Conservation (phyloP, 495 filamentous ascomycete genomes). For the Aspergillus heteromorphus region DNA sequence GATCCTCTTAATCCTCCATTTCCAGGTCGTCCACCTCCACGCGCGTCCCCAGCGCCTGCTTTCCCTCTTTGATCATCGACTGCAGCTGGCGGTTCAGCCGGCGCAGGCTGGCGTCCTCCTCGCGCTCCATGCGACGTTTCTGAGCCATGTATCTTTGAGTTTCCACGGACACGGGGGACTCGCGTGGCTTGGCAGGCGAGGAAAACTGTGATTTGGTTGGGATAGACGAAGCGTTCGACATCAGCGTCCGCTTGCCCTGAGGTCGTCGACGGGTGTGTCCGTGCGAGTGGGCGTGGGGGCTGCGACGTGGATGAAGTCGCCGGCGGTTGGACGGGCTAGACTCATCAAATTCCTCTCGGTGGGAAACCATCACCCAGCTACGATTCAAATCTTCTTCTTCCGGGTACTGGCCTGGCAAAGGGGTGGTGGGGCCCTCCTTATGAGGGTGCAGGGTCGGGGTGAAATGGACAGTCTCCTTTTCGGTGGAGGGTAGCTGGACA, state of each 20-base stretch:
- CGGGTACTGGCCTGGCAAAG: conserved; percentile 23
- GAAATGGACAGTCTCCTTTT: conserved; percentile 20
- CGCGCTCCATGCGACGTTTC: conserved; percentile 64
- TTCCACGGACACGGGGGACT: conserved; percentile 51
- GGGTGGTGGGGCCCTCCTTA: conserved; percentile 20
- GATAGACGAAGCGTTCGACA: conserved; percentile 29
- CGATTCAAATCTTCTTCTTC: conserved; percentile 51
- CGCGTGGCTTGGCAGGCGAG: conserved; percentile 31
- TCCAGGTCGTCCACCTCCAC: conserved; percentile 62
- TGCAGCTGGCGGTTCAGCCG: conserved; percentile 72
- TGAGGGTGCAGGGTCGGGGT: conserved; percentile 11
- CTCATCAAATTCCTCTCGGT: conserved; percentile 15
- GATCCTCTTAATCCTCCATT: conserved; percentile 34
- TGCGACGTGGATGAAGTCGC: conserved; percentile 20
- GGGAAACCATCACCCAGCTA: conserved; percentile 73
- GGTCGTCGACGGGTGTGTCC: conserved; percentile 18
- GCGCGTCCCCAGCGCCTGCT: conserved; percentile 76
- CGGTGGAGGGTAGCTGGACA: conserved; percentile 7
- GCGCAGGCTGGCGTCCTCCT: conserved; percentile 71
- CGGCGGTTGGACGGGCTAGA: conserved; percentile 18
- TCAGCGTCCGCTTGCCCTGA: conserved; percentile 24
- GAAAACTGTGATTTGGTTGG: conserved; percentile 32
- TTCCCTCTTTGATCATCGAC: conserved; percentile 82
- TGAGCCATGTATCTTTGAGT: conserved; percentile 62
- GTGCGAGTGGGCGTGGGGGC: conserved; percentile 10